Conservation (phyloP, 2,329 filamentous ascomycete genomes). For the Elsinoe necatrix region DNA sequence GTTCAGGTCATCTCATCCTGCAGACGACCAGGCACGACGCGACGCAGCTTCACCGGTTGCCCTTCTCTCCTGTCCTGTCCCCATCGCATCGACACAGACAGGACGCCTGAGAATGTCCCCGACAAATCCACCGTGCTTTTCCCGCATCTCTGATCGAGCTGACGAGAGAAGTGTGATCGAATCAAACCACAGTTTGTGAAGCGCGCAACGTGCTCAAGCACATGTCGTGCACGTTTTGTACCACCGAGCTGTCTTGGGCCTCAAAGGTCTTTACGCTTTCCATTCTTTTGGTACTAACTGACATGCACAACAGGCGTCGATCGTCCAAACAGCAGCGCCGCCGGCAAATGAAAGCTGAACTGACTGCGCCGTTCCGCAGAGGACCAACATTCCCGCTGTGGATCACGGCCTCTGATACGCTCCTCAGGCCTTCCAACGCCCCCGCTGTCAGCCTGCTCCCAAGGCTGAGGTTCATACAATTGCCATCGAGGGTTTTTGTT, state of each 20-base stretch:
- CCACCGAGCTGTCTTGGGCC: background rate
- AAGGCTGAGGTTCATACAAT: constrained; percentile 1
- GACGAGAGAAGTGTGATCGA: background rate
- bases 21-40: background rate
- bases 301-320: constrained; percentile 1
- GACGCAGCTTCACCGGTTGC: background rate
- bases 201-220: background rate
- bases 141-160: background rate
- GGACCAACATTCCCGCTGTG: constrained; percentile 6
- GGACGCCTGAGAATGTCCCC: background rate
- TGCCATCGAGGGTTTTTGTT: background rate
- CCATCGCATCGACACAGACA: background rate
- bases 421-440: constrained; percentile 3
- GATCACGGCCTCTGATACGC: constrained; percentile 9
- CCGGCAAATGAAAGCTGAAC: constrained; percentile 1
- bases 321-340: background rate
- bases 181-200: background rate
- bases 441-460: constrained; percentile 11
- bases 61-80: background rate
- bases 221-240: background rate
- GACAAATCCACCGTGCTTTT: background rate
- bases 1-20: background rate
- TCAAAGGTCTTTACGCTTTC: background rate
- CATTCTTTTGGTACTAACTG: background rate
- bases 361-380: background rate